These are phyloP conservation scores for Debaryomyces singareniensis DNA, from an alignment of 1,139 yeast genomes.

Conservation along the genomic window DNA sequence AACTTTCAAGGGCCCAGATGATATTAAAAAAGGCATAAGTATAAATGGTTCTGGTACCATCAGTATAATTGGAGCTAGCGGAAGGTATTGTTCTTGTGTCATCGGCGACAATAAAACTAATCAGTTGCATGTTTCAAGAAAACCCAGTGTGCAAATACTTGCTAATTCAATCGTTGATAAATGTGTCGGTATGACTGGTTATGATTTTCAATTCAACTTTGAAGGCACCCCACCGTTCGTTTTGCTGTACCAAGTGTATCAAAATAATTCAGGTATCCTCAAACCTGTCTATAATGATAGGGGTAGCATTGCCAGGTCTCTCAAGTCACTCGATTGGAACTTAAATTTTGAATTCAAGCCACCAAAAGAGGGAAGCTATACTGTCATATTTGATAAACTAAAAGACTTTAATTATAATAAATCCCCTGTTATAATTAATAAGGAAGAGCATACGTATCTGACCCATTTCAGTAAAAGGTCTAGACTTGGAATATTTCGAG, in stretches of 20 bases:
- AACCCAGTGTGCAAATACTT: conserved; percentile 47
- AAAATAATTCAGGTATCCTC: conserved; percentile 27
- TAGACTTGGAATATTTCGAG: conserved; percentile 24
- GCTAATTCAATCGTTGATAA: conserved; percentile 68
- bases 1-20: conserved; percentile 21
- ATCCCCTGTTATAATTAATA: conserved; percentile 25
- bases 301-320: conserved; percentile 21
- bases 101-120: conserved; percentile 31
- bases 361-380: conserved; percentile 71
- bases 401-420: conserved; percentile 49
- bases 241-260: conserved; percentile 56
- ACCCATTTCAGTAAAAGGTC: conserved; percentile 50
- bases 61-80: conserved; percentile 42
- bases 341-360: conserved; percentile 66
- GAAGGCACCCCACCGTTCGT: conserved; percentile 80
- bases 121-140: conserved; percentile 20
- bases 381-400: conserved; percentile 57
- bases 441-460: conserved; percentile 36
- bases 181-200: conserved; percentile 91
- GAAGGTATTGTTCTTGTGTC: conserved; percentile 61
- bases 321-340: conserved; percentile 15
- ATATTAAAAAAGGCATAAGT: conserved; percentile 27
- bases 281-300: conserved; percentile 25
- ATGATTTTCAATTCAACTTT: conserved; percentile 58
- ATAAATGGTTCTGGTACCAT: conserved; percentile 62